Percentiles rank a stretch among this genome's conserved stretches.
phyloP scores from a whole-genome alignment of 305 asterid genomes.

The Fraxinus platypoda region DNA sequence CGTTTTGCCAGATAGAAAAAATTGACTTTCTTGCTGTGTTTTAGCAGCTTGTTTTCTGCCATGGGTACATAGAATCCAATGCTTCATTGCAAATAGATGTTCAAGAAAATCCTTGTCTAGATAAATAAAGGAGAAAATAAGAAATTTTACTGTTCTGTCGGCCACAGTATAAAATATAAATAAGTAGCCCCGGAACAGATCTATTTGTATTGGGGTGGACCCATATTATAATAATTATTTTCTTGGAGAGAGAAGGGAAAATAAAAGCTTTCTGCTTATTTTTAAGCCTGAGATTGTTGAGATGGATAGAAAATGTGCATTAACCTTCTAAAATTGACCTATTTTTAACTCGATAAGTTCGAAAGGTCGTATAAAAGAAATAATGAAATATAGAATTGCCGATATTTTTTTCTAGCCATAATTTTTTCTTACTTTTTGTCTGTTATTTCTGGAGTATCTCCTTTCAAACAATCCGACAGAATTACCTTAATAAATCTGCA shows the following conservation, averaged over 20 bases:
- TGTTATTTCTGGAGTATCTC: too few relatives aligned
- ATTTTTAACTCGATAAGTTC: background rate
- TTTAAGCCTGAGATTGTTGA: background rate
- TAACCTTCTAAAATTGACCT: background rate
- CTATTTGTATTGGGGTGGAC: background rate
- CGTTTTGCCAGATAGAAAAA: conserved; percentile 2
- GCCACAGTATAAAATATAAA: background rate
- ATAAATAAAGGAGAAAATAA: background rate
- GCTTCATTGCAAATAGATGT: background rate
- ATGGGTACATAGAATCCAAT: background rate
- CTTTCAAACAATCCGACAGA: too few relatives aligned
- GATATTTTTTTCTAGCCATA: background rate
- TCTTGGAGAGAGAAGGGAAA: background rate
- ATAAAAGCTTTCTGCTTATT: background rate
- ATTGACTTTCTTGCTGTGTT: conserved; percentile 1
- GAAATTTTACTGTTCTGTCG: background rate
- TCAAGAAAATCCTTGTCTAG: background rate
- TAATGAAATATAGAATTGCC: background rate
- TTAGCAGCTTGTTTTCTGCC: background rate
- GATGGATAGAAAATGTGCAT: background rate
- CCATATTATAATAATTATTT: background rate
- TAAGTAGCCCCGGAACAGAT: background rate
- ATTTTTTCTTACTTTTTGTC: background rate
- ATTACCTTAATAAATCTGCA: too few relatives aligned
- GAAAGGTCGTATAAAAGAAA: background rate